These are phyloP conservation scores for Pelagophyceae sp. DNA, from an alignment of 352 stramenopile species.

Conservation along the genomic window DNA sequence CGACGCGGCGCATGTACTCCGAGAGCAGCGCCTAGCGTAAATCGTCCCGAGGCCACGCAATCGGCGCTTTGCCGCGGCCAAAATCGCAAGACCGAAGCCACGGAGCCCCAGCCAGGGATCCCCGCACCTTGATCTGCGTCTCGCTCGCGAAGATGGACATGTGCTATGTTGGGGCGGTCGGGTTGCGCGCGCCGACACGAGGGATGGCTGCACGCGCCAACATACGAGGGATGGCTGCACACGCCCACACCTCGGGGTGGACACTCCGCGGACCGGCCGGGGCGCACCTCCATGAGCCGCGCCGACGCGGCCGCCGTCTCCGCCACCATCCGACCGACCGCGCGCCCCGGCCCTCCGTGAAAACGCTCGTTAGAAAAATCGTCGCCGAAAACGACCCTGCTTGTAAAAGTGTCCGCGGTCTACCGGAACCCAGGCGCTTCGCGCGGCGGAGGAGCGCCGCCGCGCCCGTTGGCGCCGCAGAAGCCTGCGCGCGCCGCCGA, in stretches of 20 bases:
- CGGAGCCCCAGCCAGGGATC: no score
- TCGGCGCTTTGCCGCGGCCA: background rate
- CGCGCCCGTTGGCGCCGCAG: no score
- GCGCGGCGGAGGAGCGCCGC: no score
- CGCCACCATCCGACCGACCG: background rate
- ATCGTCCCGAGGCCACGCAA: background rate
- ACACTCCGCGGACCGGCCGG: no score
- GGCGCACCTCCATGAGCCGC: background rate
- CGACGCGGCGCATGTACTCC: constrained; percentile 13
- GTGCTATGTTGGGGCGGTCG: background rate
- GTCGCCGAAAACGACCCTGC: no score
- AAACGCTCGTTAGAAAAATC: no score
- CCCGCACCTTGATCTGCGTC: background rate
- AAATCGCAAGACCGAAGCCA: background rate
- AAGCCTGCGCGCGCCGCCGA: no score
- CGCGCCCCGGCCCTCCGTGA: no score
- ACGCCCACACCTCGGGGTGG: no score
- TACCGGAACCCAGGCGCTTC: no score
- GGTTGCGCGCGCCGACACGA: background rate
- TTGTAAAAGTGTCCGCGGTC: no score
- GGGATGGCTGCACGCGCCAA: background rate
- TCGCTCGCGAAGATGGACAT: constrained; percentile 12
- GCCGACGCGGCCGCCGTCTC: background rate
- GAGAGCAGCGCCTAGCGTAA: background rate
- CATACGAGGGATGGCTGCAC: no score